phyloP scores from a whole-genome alignment of 441 rosid genomes.

The Gossypium gossypioides region DNA sequence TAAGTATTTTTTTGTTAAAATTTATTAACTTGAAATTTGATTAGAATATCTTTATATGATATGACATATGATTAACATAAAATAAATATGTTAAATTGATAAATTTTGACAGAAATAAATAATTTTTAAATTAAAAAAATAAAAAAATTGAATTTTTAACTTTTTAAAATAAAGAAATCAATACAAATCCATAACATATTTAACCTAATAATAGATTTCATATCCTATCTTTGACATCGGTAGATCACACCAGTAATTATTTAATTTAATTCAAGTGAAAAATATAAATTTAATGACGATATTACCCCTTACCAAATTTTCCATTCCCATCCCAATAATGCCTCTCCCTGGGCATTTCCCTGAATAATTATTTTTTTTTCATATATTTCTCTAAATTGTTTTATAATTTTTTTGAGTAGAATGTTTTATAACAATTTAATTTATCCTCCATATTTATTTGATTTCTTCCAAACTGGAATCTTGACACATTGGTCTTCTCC shows the following conservation, averaged over 20 bases:
- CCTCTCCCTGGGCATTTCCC: neutral
- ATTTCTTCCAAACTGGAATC: neutral
- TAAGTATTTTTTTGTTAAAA: too few relatives aligned
- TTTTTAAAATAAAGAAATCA: too few relatives aligned
- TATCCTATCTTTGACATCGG: too few relatives aligned
- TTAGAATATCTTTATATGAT: too few relatives aligned
- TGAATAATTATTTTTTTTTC: neutral
- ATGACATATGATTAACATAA: too few relatives aligned
- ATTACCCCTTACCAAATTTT: neutral
- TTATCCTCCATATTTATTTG: neutral
- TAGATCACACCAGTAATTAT: neutral
- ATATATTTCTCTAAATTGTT: neutral
- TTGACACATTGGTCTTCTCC: slow-evolving; percentile 5
- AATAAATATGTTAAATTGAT: too few relatives aligned
- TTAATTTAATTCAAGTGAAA: neutral
- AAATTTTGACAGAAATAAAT: too few relatives aligned
- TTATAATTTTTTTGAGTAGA: neutral
- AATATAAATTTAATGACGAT: neutral
- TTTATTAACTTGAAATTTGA: too few relatives aligned
- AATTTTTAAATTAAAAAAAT: too few relatives aligned
- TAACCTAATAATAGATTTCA: too few relatives aligned
- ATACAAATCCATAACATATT: too few relatives aligned
- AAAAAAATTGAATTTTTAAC: too few relatives aligned
- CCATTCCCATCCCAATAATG: neutral
- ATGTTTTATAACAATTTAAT: neutral